Conservation (phyloP, 2,329 filamentous ascomycete genomes). For the Microcyclospora pomicola region DNA sequence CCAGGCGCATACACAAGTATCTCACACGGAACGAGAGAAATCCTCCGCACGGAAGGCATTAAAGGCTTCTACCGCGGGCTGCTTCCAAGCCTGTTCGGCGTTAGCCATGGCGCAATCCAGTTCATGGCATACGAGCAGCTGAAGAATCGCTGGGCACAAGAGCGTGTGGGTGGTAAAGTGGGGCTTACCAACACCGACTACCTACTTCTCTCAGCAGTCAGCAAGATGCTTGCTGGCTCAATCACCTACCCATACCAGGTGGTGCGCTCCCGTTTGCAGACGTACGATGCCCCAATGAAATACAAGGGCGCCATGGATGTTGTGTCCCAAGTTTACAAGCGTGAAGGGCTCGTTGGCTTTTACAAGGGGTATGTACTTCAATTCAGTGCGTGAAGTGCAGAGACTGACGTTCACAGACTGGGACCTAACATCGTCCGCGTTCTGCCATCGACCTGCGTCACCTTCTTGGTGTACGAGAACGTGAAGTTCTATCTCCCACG, state of each 20-base stretch:
- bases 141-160: constrained; percentile 44
- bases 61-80: constrained; percentile 80
- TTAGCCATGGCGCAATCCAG: constrained; percentile 84
- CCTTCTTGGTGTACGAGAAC: constrained; percentile 95
- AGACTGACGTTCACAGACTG: constrained; percentile 29
- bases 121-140: constrained; percentile 85
- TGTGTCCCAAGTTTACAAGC: constrained; percentile 56
- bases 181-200: constrained; percentile 60
- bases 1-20: constrained; percentile 73
- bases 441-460: constrained; percentile 88
- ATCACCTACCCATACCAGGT: constrained; percentile 94
- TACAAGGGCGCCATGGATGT: constrained; percentile 66
- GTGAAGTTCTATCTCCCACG: constrained; percentile 55
- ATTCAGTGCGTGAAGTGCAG: neutral
- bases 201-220: constrained; percentile 61
- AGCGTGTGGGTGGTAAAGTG: constrained; percentile 21
- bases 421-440: constrained; percentile 82
- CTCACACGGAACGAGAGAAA: constrained; percentile 50
- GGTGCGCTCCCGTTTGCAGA: constrained; percentile 74
- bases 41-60: constrained; percentile 58
- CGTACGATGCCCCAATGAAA: constrained; percentile 62
- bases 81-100: constrained; percentile 67
- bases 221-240: constrained; percentile 80
- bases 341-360: constrained; percentile 71
- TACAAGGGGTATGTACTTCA: constrained; percentile 54